Evolutionary conservation across 2,329 filamentous ascomycete genomes (phyloP).

Genomic region (Colletotrichum sp.): DNA sequence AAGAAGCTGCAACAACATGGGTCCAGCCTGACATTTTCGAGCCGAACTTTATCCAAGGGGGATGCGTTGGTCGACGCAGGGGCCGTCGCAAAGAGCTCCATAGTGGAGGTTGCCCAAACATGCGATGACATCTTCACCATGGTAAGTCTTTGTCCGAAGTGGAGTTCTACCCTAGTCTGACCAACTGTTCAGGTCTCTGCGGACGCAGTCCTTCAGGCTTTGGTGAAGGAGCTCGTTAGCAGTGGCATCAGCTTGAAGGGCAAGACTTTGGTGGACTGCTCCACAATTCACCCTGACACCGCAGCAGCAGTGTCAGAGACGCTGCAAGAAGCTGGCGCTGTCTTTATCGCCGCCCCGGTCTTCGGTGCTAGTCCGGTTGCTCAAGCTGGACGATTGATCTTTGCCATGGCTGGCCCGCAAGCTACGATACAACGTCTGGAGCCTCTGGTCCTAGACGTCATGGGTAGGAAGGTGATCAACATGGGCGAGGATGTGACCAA

Average conservation of each 20-base stretch:
- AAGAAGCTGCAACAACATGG: slow-evolving; percentile 39
- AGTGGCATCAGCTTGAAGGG: slow-evolving; percentile 24
- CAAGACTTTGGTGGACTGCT: slow-evolving; percentile 54
- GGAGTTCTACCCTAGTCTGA: not conserved
- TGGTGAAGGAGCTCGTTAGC: slow-evolving; percentile 34
- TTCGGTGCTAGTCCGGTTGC: slow-evolving; percentile 57
- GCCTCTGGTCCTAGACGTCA: slow-evolving; percentile 46
- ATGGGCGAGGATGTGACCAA: slow-evolving; percentile 48
- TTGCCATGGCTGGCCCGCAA: slow-evolving; percentile 47
- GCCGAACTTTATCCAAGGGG: slow-evolving; percentile 51
- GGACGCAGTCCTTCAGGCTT: slow-evolving; percentile 40
- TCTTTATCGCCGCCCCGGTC: slow-evolving; percentile 51
- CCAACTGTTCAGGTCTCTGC: slow-evolving; percentile 25
- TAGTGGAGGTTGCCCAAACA: slow-evolving; percentile 31
- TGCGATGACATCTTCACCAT: slow-evolving; percentile 42
- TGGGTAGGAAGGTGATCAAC: slow-evolving; percentile 45
- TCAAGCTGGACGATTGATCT: slow-evolving; percentile 47
- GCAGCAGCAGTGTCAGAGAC: slow-evolving; percentile 32
- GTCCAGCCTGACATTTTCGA: slow-evolving; percentile 43
- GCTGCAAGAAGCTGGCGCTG: slow-evolving; percentile 33
- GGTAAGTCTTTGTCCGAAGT: slow-evolving; percentile 32
- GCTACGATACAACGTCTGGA: slow-evolving; percentile 36
- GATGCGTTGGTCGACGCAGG: slow-evolving; percentile 32
- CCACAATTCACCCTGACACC: slow-evolving; percentile 53
- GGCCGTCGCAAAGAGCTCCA: slow-evolving; percentile 25